These are phyloP conservation scores for Pyrenophora tritici-repentis DNA, from an alignment of 2,329 filamentous ascomycete genomes.

Conservation along the genomic window DNA sequence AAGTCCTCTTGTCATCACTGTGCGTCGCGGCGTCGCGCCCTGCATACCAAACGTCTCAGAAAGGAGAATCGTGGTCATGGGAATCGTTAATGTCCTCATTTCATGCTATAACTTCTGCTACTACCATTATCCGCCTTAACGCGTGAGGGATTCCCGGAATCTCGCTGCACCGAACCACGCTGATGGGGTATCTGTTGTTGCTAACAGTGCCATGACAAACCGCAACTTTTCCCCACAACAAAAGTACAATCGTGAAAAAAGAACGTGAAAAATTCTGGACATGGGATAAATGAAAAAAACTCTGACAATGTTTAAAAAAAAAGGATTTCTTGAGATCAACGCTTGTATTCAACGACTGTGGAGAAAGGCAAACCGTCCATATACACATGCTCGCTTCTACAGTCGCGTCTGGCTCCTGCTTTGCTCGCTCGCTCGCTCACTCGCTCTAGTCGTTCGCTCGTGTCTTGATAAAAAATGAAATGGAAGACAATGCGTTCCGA, in stretches of 20 bases:
- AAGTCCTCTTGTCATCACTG: not conserved
- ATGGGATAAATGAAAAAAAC: constrained; percentile 23
- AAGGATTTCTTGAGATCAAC: constrained; percentile 36
- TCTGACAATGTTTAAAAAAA: not conserved
- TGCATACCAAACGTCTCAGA: constrained; percentile 2
- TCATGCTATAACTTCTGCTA: constrained; percentile 18
- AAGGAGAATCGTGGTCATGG: not conserved
- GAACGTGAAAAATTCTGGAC: constrained; percentile 6
- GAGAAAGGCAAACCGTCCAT: constrained; percentile 33
- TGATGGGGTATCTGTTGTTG: constrained; percentile 20
- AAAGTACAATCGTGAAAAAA: constrained; percentile 2
- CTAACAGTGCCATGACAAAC: too few species aligned
- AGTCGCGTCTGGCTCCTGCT: constrained; percentile 12
- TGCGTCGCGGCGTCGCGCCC: not conserved
- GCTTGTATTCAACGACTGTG: constrained; percentile 46
- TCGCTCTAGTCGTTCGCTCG: constrained; percentile 3
- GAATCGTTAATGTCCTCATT: constrained; percentile 16
- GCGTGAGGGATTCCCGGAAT: constrained; percentile 17
- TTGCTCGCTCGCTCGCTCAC: not conserved
- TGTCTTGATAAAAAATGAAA: constrained; percentile 9
- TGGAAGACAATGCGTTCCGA: constrained; percentile 9
- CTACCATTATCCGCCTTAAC: constrained; percentile 14
- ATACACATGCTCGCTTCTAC: constrained; percentile 26
- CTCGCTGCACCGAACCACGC: constrained; percentile 7
- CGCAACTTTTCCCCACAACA: constrained; percentile 1